These are phyloP conservation scores for Deuterostichococcus epilithicus DNA, from an alignment of 139 green algal species.

Conservation along the genomic window DNA sequence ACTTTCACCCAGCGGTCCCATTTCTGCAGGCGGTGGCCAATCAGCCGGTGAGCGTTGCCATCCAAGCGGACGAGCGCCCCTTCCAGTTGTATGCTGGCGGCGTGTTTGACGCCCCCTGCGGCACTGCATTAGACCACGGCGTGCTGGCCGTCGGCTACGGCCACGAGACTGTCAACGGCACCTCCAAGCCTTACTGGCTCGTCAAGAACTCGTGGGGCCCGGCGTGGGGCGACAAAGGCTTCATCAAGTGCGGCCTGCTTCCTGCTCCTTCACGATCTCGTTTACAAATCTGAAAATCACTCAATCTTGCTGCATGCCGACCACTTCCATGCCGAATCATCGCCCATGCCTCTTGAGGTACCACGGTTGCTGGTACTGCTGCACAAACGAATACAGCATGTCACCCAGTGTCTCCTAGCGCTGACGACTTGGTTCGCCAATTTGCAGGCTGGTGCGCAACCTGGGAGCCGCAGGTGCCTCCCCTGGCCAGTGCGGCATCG, in stretches of 20 bases:
- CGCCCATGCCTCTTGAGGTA: too few relatives aligned
- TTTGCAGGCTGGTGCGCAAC: conserved; percentile 14
- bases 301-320: too few relatives aligned
- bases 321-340: conserved; percentile 5
- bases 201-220: conserved; percentile 96
- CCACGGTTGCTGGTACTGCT: neutral
- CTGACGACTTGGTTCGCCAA: too few relatives aligned
- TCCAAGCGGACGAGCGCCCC: conserved; percentile 76
- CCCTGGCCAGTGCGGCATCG: conserved; percentile 87
- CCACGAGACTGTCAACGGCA: conserved; percentile 41
- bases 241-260: conserved; percentile 57
- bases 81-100: conserved; percentile 92
- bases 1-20: neutral
- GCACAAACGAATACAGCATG: too few relatives aligned
- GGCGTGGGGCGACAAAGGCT: conserved; percentile 86
- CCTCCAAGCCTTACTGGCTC: conserved; percentile 75
- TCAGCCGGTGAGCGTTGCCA: conserved; percentile 92
- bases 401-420: too few relatives aligned
- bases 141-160: conserved; percentile 95
- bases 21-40: conserved; percentile 68
- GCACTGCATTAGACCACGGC: conserved; percentile 88
- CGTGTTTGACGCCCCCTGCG: conserved; percentile 78
- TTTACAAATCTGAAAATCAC: too few relatives aligned
- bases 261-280: conserved; percentile 34
- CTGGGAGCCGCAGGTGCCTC: conserved; percentile 5